Percentiles rank a stretch among this genome's conserved stretches.
Conservation (phyloP, 805 yeast species). For the Lipomyces kockii region DNA sequence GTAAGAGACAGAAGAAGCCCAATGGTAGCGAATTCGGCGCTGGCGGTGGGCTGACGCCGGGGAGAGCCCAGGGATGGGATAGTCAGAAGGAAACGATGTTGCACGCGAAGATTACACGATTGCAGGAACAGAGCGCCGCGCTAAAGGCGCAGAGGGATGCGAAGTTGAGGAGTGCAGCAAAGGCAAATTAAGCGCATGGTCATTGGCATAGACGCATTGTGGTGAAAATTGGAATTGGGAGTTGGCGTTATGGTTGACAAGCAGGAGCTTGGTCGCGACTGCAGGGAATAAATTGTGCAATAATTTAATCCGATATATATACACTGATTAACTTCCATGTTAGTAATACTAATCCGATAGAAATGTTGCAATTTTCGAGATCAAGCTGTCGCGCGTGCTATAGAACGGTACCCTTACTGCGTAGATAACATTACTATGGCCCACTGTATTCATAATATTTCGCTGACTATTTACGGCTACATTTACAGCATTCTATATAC, state of each 20-base stretch:
- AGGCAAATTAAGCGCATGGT: not conserved
- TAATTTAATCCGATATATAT: not conserved
- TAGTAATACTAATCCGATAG: not conserved
- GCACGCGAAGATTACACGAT: slow-evolving; percentile 26
- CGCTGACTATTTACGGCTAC: too few relatives aligned
- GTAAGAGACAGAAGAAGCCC: not conserved
- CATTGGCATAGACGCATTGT: not conserved
- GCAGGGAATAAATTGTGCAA: not conserved
- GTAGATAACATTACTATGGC: too few relatives aligned
- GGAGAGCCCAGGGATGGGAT: slow-evolving; percentile 18
- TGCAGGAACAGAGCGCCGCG: slow-evolving; percentile 31
- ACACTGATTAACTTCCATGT: not conserved
- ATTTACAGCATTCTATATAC: too few relatives aligned
- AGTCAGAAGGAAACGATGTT: slow-evolving; percentile 17
- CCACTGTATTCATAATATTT: too few relatives aligned
- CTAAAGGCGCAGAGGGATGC: slow-evolving; percentile 29
- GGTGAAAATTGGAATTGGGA: not conserved
- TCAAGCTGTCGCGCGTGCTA: too few relatives aligned
- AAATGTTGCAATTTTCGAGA: not conserved
- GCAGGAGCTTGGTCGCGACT: not conserved
- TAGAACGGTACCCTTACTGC: too few relatives aligned
- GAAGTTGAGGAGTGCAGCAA: slow-evolving; percentile 12
- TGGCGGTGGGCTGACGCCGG: not conserved
- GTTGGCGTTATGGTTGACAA: not conserved
- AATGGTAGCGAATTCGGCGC: not conserved